Evolutionary conservation across 192 early-diverging fungal species (phyloP).

Genomic region (Coemansia sp.): DNA sequence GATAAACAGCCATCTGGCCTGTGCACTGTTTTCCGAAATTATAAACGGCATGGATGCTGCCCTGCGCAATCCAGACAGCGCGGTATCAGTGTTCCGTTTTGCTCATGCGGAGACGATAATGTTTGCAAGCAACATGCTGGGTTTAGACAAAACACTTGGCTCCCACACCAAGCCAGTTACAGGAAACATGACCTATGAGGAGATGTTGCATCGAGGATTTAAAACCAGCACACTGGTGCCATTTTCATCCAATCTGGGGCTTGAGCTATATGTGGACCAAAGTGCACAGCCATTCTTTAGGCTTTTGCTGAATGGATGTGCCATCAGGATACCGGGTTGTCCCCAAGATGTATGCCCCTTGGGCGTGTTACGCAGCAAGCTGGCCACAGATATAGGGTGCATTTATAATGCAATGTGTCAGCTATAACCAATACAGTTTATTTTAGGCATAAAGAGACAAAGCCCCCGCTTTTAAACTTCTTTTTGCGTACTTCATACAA

Average conservation of each 20-base stretch:
- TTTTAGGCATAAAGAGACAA: background rate
- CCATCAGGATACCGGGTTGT: constrained; percentile 19
- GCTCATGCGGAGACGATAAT: constrained; percentile 44
- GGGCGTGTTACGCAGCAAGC: constrained; percentile 17
- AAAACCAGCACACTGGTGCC: constrained; percentile 22
- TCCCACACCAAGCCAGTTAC: constrained; percentile 10
- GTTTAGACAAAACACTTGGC: constrained; percentile 28
- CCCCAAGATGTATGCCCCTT: constrained; percentile 20
- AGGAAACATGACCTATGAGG: constrained; percentile 23
- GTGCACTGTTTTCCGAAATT: constrained; percentile 24
- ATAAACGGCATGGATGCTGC: constrained; percentile 19
- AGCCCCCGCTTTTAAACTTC: no score
- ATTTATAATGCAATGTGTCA: constrained; percentile 22
- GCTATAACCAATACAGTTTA: no score
- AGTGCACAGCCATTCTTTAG: constrained; percentile 16
- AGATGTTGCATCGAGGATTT: constrained; percentile 21
- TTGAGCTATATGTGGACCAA: constrained; percentile 32
- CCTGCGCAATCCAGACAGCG: background rate
- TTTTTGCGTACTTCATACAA: no score
- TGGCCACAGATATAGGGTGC: constrained; percentile 29
- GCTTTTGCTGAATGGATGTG: constrained; percentile 34
- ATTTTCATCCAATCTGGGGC: constrained; percentile 32
- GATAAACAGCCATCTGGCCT: constrained; percentile 35
- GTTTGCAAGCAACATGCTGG: constrained; percentile 37
- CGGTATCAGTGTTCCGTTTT: constrained; percentile 37